Evolutionary conservation across 345 rosid species (phyloP).

Genomic region (Xanthoceras sorbifolium): DNA sequence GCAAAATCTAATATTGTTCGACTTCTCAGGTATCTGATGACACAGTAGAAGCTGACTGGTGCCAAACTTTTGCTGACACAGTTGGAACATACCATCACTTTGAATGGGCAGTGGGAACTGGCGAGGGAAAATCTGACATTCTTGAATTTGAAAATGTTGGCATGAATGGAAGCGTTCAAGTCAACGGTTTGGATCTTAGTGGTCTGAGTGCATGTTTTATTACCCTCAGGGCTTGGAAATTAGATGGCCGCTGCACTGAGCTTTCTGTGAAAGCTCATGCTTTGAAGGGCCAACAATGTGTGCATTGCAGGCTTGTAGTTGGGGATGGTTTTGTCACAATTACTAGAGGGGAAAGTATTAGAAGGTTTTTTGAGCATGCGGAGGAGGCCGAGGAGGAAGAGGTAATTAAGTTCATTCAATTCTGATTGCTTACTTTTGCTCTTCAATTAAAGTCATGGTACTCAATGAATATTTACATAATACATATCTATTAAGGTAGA

Average conservation of each 20-base stretch:
- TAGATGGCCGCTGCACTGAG: constrained; percentile 80
- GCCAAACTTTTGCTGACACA: constrained; percentile 67
- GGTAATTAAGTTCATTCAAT: constrained; percentile 44
- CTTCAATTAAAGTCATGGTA: neutral
- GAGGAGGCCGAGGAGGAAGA: constrained; percentile 99
- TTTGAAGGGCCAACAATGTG: constrained; percentile 78
- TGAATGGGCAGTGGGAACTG: constrained; percentile 97
- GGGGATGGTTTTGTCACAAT: constrained; percentile 92
- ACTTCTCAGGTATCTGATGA: constrained; percentile 69
- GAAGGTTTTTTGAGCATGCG: constrained; percentile 89
- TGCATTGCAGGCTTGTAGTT: constrained; percentile 88
- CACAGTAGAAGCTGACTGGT: constrained; percentile 84
- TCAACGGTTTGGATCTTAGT: constrained; percentile 68
- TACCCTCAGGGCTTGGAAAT: constrained; percentile 81
- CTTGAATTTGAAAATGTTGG: constrained; percentile 86
- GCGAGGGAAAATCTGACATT: constrained; percentile 86
- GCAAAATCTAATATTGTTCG: constrained; percentile 13
- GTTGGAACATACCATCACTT: constrained; percentile 78
- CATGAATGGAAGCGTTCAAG: constrained; percentile 58
- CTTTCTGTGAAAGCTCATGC: constrained; percentile 90
- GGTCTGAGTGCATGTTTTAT: constrained; percentile 71
- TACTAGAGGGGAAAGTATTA: constrained; percentile 77
- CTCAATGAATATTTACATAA: neutral
- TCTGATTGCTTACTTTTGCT: constrained; percentile 13
- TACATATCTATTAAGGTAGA: neutral